These are phyloP conservation scores for Solanum etuberosum DNA, from an alignment of 257 asterid species.

Conservation along the genomic window DNA sequence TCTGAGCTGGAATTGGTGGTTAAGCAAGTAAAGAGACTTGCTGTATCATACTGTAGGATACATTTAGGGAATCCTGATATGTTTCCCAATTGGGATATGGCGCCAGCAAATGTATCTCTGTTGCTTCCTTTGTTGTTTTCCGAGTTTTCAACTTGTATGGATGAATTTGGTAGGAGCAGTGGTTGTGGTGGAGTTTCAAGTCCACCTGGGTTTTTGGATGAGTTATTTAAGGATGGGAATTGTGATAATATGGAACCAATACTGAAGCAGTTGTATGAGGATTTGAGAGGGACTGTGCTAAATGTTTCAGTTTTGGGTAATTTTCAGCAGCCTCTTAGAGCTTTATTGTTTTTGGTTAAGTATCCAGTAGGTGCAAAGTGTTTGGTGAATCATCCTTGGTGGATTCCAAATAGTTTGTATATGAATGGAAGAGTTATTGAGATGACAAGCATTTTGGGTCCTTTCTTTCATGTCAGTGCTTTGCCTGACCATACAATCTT, in stretches of 20 bases:
- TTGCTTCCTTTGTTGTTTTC: constrained; percentile 59
- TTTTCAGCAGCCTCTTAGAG: constrained; percentile 86
- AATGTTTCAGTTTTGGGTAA: constrained; percentile 88
- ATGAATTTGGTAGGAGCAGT: constrained; percentile 50
- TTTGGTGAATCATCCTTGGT: constrained; percentile 87
- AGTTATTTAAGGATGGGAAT: constrained; percentile 69
- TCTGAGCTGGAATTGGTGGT: constrained; percentile 58
- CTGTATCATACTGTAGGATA: constrained; percentile 62
- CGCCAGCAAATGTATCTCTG: constrained; percentile 39
- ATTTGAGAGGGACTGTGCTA: constrained; percentile 78
- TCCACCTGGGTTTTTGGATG: constrained; percentile 74
- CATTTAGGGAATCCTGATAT: constrained; percentile 73
- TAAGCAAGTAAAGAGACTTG: constrained; percentile 59
- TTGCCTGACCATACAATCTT: constrained; percentile 72
- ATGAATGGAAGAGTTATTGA: constrained; percentile 91
- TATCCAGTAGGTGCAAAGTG: constrained; percentile 76
- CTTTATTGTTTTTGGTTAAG: constrained; percentile 49
- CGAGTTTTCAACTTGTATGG: constrained; percentile 49
- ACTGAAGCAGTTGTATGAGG: constrained; percentile 80
- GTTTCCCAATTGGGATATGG: constrained; percentile 51
- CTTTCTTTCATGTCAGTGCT: constrained; percentile 94
- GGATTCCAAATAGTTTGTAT: constrained; percentile 67
- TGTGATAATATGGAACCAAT: constrained; percentile 67
- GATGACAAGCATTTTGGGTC: constrained; percentile 91
- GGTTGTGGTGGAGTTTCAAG: constrained; percentile 26